Base-by-base conservation (phyloP, 1,284 basidiomycete species). In the Psilocybe mexicana region DNA sequence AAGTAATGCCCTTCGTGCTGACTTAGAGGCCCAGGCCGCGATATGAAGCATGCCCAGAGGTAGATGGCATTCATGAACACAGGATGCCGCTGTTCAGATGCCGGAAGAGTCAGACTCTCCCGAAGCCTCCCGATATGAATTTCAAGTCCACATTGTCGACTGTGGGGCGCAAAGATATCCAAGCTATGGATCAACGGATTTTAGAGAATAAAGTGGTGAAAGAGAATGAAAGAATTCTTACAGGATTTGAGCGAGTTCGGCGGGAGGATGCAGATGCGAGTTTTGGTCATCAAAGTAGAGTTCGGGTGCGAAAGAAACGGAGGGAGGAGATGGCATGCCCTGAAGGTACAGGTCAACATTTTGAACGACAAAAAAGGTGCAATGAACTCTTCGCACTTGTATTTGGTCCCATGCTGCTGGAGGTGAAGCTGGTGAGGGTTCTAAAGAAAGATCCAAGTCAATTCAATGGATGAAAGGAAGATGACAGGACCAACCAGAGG, bases 41-140 rank as follows among this genome's bases (percentile, higher is more conserved):
- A 90, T 45, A 91, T 79, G 68, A 87, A 89, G 69, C 88, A 90
- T 1, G 88, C 87, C 86, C 89, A 90, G 3, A 92, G 80, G 69
- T 85, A 92, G 65, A 92, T 87, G 58, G 88, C 80, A 67, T 91
- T 89, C 79, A 90, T 84, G 10, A 92, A 78, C 46, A 80, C 84
- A 6, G 89, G 85, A 65, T 92, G 90, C 26, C 82, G 82, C 55
- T 86, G 86, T 61, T 89, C 84, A 49, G 77, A 65, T 2, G 70
- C 54, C 12, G 84, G 79, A 2, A 78, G 74, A 51, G 70, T 75
- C 51, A 88, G 74, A 38, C 81, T 85, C 47, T 85, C 84, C 33
- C 84, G 76, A 35, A 92, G 75, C 47, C 80, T 80, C 30, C 81
- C 83, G 68, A 86, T 82, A 68, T 89, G 80, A 51, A 90, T 72